phyloP scores from a whole-genome alignment of 805 yeast genomes.

The Brettanomyces sp. region DNA sequence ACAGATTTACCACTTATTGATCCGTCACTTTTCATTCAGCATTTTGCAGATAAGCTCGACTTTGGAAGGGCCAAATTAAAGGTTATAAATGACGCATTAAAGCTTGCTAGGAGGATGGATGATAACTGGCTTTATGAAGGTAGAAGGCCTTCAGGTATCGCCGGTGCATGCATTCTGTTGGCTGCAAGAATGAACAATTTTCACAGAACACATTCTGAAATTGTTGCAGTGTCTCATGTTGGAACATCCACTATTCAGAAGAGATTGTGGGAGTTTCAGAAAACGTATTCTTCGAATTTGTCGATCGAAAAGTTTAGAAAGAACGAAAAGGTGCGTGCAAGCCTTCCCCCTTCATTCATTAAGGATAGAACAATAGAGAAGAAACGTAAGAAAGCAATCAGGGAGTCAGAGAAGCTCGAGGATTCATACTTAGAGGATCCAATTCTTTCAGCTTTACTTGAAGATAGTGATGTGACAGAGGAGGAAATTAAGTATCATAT shows the following conservation, averaged over 20 bases:
- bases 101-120: conserved; percentile 83
- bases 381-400: conserved; percentile 18
- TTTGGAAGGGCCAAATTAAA: conserved; percentile 66
- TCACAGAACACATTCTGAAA: conserved; percentile 84
- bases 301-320: conserved; percentile 66
- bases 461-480: conserved; percentile 36
- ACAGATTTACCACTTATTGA: conserved; percentile 79
- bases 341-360: conserved; percentile 78
- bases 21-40: conserved; percentile 88
- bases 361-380: conserved; percentile 47
- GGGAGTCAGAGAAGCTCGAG: conserved; percentile 28
- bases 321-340: conserved; percentile 29
- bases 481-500: conserved; percentile 30
- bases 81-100: conserved; percentile 81
- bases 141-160: conserved; percentile 95
- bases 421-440: conserved; percentile 33
- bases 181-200: conserved; percentile 97
- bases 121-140: conserved; percentile 96
- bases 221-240: conserved; percentile 90
- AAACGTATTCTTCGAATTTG: conserved; percentile 63
- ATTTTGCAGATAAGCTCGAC: conserved; percentile 81
- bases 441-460: conserved; percentile 32
- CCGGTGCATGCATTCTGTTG: conserved; percentile 87
- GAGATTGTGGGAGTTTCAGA: conserved; percentile 78
- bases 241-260: conserved; percentile 91